Percentiles rank a stretch among this genome's conserved stretches.
Evolutionary conservation across 169 alveolate species (phyloP).

Genomic region (Plasmodium berghei): DNA sequence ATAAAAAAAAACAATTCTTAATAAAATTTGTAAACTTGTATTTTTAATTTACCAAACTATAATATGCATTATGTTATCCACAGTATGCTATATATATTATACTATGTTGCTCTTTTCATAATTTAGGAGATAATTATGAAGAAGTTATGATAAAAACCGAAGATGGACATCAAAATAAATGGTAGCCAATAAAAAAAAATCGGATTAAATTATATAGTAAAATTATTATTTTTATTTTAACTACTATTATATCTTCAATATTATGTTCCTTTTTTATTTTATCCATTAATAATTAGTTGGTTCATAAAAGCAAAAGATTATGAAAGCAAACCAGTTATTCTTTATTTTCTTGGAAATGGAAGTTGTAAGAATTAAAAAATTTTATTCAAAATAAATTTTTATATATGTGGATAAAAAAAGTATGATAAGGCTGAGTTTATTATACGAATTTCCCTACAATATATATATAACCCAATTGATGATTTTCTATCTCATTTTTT

Average conservation of each 20-base stretch:
- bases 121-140: slow-evolving; percentile 27
- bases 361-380: slow-evolving; percentile 10
- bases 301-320: slow-evolving; percentile 20
- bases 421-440: not conserved
- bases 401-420: not conserved
- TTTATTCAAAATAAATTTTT: not conserved
- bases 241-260: no score
- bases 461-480: not conserved
- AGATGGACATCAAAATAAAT: not conserved
- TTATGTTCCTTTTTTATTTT: no score
- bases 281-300: slow-evolving; percentile 12
- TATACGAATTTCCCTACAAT: not conserved
- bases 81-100: not conserved
- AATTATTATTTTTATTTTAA: no score
- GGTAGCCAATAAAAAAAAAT: not conserved
- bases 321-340: slow-evolving; percentile 37
- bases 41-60: not conserved
- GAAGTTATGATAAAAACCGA: slow-evolving; percentile 6
- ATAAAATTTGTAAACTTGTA: not conserved
- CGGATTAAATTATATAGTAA: no score
- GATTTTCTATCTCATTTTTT: not conserved
- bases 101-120: not conserved
- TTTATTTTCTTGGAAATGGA: slow-evolving; percentile 59
- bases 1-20: not conserved
- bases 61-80: not conserved